These are phyloP conservation scores for Candida pseudoglaebosa DNA, from an alignment of 805 yeast species.

Conservation along the genomic window DNA sequence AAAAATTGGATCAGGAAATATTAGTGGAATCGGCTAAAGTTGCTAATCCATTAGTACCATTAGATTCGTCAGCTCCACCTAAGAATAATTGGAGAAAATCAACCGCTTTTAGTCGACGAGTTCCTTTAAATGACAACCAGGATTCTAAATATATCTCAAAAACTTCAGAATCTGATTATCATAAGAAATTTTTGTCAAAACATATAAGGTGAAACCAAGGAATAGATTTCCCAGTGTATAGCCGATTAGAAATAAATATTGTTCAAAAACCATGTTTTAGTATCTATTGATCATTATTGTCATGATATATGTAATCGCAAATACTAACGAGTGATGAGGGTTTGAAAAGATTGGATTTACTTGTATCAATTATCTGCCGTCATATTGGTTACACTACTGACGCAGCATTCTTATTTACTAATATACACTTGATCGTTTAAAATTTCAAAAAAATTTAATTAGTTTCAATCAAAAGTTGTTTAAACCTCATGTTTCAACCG, in stretches of 20 bases:
- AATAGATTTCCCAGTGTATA: slow-evolving; percentile 4
- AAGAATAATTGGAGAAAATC: slow-evolving; percentile 30
- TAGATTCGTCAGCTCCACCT: slow-evolving; percentile 5
- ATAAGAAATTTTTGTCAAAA: slow-evolving; percentile 32
- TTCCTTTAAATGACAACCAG: slow-evolving; percentile 5
- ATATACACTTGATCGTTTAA: background rate
- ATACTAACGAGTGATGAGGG: too few species aligned
- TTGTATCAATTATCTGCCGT: too few species aligned
- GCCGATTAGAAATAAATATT: too few species aligned
- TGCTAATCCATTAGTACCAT: slow-evolving; percentile 13
- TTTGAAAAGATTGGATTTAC: too few species aligned
- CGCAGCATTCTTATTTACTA: background rate
- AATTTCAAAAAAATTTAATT: background rate
- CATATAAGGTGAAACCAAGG: slow-evolving; percentile 22
- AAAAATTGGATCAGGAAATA: slow-evolving; percentile 9
- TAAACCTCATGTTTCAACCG: slow-evolving; percentile 36
- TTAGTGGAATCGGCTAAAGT: slow-evolving; percentile 6
- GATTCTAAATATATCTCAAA: slow-evolving; percentile 24
- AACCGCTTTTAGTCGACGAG: slow-evolving; percentile 18
- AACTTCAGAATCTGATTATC: slow-evolving; percentile 31
- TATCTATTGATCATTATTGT: too few species aligned
- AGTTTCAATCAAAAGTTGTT: background rate
- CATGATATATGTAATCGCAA: too few species aligned
- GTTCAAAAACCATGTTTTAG: too few species aligned
- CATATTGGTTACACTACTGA: too few species aligned